A percentile compares a stretch with the other conserved stretches of the same genome.
Conservation (phyloP, 2,329 filamentous ascomycete genomes). For the Venturia effusa region DNA sequence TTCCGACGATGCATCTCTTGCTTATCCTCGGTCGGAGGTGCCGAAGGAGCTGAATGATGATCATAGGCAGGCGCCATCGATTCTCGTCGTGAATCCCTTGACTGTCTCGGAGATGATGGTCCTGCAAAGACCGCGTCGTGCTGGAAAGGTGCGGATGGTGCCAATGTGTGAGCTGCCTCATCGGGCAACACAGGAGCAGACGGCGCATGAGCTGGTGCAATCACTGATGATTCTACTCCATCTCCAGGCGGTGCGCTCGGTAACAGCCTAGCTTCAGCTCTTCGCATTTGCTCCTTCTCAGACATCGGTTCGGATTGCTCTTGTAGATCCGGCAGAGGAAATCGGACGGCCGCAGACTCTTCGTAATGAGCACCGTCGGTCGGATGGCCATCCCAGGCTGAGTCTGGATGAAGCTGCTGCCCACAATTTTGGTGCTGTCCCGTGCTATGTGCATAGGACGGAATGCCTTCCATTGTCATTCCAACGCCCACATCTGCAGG, state of each 20-base stretch:
- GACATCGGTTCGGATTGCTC: slow-evolving; percentile 50
- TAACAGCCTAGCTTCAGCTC: slow-evolving; percentile 66
- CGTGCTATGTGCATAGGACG: neutral
- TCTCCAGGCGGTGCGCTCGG: slow-evolving; percentile 65
- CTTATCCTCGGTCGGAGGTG: slow-evolving; percentile 55
- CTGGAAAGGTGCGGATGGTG: slow-evolving; percentile 4
- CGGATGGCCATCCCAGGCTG: neutral
- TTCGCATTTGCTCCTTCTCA: slow-evolving; percentile 72
- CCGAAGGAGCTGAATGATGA: slow-evolving; percentile 18
- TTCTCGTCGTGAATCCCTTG: slow-evolving; percentile 16
- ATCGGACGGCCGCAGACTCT: slow-evolving; percentile 1
- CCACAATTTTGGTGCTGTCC: neutral
- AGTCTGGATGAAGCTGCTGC: neutral
- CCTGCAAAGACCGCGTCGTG: slow-evolving; percentile 12
- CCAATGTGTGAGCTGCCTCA: neutral
- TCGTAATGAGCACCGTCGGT: neutral
- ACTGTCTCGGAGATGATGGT: slow-evolving; percentile 15
- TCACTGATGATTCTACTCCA: slow-evolving; percentile 31
- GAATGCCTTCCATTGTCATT: neutral
- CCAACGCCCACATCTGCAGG: neutral
- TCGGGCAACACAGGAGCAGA: slow-evolving; percentile 21
- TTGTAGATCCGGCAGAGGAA: slow-evolving; percentile 15
- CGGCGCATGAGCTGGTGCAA: slow-evolving; percentile 21
- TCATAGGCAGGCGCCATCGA: slow-evolving; percentile 32
- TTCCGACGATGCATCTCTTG: slow-evolving; percentile 54